Conservation (phyloP, 768 basidiomycete genomes). For the Boletus eberwhitei region DNA sequence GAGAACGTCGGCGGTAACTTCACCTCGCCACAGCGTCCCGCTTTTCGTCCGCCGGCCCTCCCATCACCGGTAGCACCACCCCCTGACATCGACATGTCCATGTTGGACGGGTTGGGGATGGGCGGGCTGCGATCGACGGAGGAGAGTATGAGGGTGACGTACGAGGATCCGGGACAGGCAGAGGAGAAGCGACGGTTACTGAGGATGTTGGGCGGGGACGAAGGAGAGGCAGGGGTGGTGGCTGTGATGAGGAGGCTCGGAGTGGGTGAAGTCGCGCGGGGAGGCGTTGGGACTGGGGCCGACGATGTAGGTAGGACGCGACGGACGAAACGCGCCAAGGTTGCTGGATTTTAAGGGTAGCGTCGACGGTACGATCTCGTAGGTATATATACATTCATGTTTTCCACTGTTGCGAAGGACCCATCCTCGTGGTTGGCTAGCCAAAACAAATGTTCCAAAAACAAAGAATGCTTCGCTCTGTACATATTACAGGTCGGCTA, state of each 20-base stretch:
- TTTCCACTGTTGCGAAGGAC: no score
- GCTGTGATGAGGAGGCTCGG: background rate
- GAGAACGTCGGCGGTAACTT: constrained; percentile 12
- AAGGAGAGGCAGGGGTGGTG: background rate
- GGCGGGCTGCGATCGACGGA: constrained; percentile 27
- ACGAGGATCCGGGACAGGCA: constrained; percentile 64
- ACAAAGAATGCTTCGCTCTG: no score
- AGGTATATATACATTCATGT: background rate
- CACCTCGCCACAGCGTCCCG: constrained; percentile 9
- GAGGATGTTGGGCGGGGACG: constrained; percentile 42
- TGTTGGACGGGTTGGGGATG: constrained; percentile 21
- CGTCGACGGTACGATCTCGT: background rate
- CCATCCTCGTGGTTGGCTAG: background rate
- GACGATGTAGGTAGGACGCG: background rate
- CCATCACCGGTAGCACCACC: background rate
- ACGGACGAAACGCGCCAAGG: background rate
- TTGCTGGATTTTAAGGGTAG: background rate
- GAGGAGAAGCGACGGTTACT: constrained; percentile 58
- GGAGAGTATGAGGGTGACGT: constrained; percentile 56
- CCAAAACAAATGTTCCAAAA: background rate
- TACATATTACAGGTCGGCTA: no score
- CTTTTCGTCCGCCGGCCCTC: background rate
- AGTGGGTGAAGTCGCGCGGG: no score
- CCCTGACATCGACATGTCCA: constrained; percentile 30
- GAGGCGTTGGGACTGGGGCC: background rate